phyloP scores from a whole-genome alignment of 345 rosid genomes.

The Cardamine resedifolia region DNA sequence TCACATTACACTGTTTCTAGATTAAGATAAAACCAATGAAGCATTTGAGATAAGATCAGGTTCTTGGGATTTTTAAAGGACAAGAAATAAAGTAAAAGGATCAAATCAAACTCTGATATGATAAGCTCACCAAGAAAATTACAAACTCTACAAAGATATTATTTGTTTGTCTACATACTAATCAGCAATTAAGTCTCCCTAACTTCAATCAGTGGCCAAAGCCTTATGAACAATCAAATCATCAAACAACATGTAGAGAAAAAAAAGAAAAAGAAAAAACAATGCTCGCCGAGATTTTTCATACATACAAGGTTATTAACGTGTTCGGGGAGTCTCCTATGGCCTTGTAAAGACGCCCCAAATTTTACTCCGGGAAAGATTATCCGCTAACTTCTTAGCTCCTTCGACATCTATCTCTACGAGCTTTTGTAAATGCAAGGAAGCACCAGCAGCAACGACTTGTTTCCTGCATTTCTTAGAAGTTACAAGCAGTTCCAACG shows the following conservation, averaged over 20 bases:
- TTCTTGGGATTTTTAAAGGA: constrained; percentile 9
- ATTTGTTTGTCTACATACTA: constrained; percentile 28
- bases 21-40: constrained; percentile 9
- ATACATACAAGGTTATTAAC: constrained; percentile 46
- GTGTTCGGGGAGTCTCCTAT: constrained; percentile 19
- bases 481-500: constrained; percentile 60
- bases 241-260: constrained; percentile 17
- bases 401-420: constrained; percentile 78
- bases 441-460: constrained; percentile 76
- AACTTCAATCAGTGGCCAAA: constrained; percentile 40
- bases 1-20: constrained; percentile 10
- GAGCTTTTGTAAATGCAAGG: constrained; percentile 67
- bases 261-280: background rate
- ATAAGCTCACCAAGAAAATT: constrained; percentile 28
- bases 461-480: constrained; percentile 73
- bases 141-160: constrained; percentile 37
- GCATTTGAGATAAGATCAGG: constrained; percentile 20
- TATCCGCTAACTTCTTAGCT: constrained; percentile 73
- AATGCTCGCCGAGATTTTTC: constrained; percentile 30
- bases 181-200: constrained; percentile 40
- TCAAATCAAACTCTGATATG: constrained; percentile 35
- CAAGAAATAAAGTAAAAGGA: background rate
- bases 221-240: constrained; percentile 49
- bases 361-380: constrained; percentile 66
- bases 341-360: constrained; percentile 82